Base-by-base conservation (phyloP, 139 green algal genomes). In the Chlamydomonas sp. region DNA sequence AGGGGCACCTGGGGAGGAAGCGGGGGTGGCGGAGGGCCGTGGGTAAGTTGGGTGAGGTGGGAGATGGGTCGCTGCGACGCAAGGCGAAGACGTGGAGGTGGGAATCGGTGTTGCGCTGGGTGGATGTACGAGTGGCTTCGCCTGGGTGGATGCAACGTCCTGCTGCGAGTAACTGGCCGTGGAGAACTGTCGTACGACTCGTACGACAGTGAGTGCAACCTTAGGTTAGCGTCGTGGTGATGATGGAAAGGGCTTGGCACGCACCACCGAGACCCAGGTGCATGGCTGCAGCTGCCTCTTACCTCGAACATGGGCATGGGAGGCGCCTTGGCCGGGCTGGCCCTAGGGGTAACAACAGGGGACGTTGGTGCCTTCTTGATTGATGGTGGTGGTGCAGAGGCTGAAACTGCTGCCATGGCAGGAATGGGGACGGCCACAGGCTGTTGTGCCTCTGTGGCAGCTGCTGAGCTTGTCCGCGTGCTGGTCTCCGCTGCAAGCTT, bases 261-360 rank as follows among this genome's bases (percentile, higher is more conserved):
- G 31, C 31, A 49, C 31, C 31, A 49, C 31, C 31, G 31, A 49
- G 31, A 49, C 31, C 31, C 31, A 49, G 31, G 31, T 49, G 31
- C 31, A 49, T 49, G 31, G 31, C 31, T 49, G 31, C 31, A 49
- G 31, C 31, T 49, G 31, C 31, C 31, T 49, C 31, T 49, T 60
- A 86, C 82, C 82, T 86, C 82, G 57, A 86, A 86, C n/a, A 86
- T 60, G 59, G 69, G 82, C 5, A 63, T 71, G 12, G 82, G 63
- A 14, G 69, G 82, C 9, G 18, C 77, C 31, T 49, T 49, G 31
- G 31, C 31, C 31, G 31, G 31, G 31, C 12, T 71, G 66, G 9
- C 66, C 12, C 10, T 14, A 71, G 66, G 10, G 66, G 10, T 71
- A 18, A 10, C 10, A 71, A 71, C 66, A 10, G 12, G 60, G 78